These are phyloP conservation scores for Fraxinus pennsylvanica DNA, from an alignment of 257 asterid species.

Conservation along the genomic window DNA sequence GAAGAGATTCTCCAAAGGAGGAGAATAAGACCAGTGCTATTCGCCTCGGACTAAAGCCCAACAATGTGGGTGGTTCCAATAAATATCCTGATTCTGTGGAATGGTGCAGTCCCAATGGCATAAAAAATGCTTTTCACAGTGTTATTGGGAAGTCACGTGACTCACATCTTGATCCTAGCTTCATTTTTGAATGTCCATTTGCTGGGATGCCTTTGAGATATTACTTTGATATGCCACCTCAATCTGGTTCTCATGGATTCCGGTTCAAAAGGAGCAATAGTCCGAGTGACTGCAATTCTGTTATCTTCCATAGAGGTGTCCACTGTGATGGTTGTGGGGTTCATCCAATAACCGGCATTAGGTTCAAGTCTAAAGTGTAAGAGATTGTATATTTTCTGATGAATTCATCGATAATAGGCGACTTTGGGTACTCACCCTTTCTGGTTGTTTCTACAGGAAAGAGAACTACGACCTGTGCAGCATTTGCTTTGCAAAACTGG, in stretches of 20 bases:
- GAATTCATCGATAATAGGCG: not conserved
- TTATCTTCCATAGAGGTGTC: slow-evolving; percentile 70
- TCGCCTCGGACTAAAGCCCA: not conserved
- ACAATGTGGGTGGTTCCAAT: slow-evolving; percentile 5
- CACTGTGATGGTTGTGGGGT: slow-evolving; percentile 91
- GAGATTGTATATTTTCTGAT: slow-evolving; percentile 20
- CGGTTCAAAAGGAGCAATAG: slow-evolving; percentile 26
- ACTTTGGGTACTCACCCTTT: not conserved
- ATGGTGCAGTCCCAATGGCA: slow-evolving; percentile 13
- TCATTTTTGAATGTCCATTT: slow-evolving; percentile 51
- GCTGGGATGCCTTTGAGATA: slow-evolving; percentile 38
- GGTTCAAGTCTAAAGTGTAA: slow-evolving; percentile 90
- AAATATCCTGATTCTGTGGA: slow-evolving; percentile 14
- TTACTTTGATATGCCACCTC: slow-evolving; percentile 29
- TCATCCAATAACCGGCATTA: slow-evolving; percentile 80
- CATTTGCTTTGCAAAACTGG: slow-evolving; percentile 66
- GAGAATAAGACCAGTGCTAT: not conserved
- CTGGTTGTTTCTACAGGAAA: slow-evolving; percentile 51
- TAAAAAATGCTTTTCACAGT: slow-evolving; percentile 3
- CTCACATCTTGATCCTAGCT: not conserved
- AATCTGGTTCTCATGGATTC: slow-evolving; percentile 16
- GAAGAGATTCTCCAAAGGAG: not conserved
- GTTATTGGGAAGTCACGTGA: slow-evolving; percentile 15
- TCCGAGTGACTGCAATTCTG: slow-evolving; percentile 37
- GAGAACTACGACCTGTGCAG: slow-evolving; percentile 75